Conservation (phyloP, 805 yeast genomes). For the Brettanomyces naardenensis region DNA sequence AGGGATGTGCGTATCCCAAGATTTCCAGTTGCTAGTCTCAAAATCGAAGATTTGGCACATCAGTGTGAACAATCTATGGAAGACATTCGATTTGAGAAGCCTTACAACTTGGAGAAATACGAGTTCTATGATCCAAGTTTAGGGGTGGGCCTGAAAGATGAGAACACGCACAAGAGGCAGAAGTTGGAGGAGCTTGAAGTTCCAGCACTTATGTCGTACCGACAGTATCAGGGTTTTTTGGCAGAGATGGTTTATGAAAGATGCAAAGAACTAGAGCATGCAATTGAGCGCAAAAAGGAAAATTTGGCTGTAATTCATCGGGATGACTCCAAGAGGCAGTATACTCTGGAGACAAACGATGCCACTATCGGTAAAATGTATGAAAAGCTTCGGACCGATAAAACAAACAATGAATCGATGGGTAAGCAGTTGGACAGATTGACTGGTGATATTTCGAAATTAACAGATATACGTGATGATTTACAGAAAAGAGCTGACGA, state of each 20-base stretch:
- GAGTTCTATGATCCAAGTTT: conserved; percentile 11
- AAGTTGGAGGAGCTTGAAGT: conserved; percentile 2
- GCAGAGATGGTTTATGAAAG: conserved; percentile 29
- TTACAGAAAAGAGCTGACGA: conserved; percentile 7
- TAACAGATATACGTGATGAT: conserved; percentile 8
- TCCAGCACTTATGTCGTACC: conserved; percentile 4
- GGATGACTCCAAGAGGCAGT: conserved; percentile 33
- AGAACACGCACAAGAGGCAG: conserved; percentile 18
- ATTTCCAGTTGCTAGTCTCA: conserved; percentile 6
- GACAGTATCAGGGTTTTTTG: conserved; percentile 23
- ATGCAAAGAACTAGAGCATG: conserved; percentile 17
- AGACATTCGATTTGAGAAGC: conserved; percentile 8
- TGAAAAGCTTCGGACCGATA: conserved; percentile 28
- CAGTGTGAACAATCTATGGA: conserved; percentile 14
- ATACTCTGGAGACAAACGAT: conserved; percentile 31
- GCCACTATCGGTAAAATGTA: conserved; percentile 33
- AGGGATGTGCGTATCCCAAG: conserved; percentile 10
- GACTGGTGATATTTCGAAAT: conserved; percentile 9
- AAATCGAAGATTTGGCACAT: conserved; percentile 9
- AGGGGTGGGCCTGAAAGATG: conserved; percentile 6
- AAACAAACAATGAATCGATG: conserved; percentile 22
- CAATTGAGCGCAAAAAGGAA: conserved; percentile 1
- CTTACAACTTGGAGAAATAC: conserved; percentile 10
- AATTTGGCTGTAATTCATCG: conserved; percentile 17
- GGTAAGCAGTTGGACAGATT: conserved; percentile 24